phyloP scores from a whole-genome alignment of 2,329 filamentous ascomycete species.

The Myotisia sp. region DNA sequence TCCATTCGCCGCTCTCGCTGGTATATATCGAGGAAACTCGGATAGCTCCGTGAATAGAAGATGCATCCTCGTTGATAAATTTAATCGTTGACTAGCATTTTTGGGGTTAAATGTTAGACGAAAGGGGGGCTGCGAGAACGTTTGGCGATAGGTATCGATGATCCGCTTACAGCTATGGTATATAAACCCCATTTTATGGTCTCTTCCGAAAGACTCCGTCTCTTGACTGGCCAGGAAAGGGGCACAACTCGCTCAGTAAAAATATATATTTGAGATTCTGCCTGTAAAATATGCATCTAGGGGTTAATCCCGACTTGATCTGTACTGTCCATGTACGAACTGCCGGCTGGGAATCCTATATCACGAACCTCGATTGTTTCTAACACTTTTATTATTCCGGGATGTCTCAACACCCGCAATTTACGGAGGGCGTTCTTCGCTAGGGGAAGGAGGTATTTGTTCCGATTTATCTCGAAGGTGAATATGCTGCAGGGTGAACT shows the following conservation, averaged over 20 bases:
- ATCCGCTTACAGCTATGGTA: constrained; percentile 55
- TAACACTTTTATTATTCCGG: constrained; percentile 82
- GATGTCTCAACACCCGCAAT: constrained; percentile 80
- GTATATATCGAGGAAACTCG: constrained; percentile 80
- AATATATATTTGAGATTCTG: constrained; percentile 89
- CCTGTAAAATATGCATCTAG: constrained; percentile 37
- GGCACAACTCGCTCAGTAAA: constrained; percentile 83
- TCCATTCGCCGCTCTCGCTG: constrained; percentile 96
- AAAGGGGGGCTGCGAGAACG: not conserved
- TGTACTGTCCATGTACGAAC: constrained; percentile 7
- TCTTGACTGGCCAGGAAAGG: constrained; percentile 75
- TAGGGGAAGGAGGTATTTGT: constrained; percentile 67
- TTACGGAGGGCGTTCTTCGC: constrained; percentile 92
- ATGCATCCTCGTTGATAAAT: constrained; percentile 88
- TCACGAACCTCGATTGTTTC: constrained; percentile 74
- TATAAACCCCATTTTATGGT: constrained; percentile 94
- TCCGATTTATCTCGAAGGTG: constrained; percentile 75
- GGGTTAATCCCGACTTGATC: constrained; percentile 11
- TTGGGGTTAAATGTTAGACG: not conserved
- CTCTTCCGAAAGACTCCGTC: constrained; percentile 76
- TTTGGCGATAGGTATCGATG: too few relatives aligned
- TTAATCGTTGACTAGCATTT: constrained; percentile 64
- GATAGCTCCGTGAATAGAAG: constrained; percentile 78
- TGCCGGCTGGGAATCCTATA: constrained; percentile 6
- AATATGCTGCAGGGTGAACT: constrained; percentile 91